Evolutionary conservation across 2,329 filamentous ascomycete species (phyloP).

Genomic region (Coniochaeta sp.): DNA sequence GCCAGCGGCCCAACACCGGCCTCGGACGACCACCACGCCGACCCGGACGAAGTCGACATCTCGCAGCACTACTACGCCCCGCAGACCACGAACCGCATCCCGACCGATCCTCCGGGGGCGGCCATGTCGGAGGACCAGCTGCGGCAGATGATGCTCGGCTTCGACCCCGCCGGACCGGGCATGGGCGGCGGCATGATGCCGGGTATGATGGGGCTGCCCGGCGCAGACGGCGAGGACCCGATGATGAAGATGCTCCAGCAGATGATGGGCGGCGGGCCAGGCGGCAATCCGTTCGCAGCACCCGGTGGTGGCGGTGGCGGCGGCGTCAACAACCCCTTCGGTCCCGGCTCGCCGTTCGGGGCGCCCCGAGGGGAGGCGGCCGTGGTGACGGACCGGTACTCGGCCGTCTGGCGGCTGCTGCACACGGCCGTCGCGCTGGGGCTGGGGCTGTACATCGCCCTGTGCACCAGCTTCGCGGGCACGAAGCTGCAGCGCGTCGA

Average conservation of each 20-base stretch:
- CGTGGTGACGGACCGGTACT: conserved; percentile 25
- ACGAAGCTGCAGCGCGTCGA: conserved; percentile 51
- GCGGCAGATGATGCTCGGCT: conserved; percentile 56
- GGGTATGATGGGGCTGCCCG: conserved; percentile 16
- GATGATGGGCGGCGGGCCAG: conserved; percentile 39
- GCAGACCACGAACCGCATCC: conserved; percentile 30
- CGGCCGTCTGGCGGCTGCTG: conserved; percentile 61
- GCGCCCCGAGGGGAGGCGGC: conserved; percentile 18
- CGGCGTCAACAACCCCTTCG: conserved; percentile 24
- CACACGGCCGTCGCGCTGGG: conserved; percentile 65
- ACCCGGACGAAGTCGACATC: conserved; percentile 73
- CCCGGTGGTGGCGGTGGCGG: too few relatives aligned
- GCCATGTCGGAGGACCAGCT: conserved; percentile 50
- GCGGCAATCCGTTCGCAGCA: conserved; percentile 2
- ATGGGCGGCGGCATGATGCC: conserved; percentile 4
- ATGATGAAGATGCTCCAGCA: conserved; percentile 72
- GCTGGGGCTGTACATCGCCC: conserved; percentile 62
- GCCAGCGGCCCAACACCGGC: conserved; percentile 18
- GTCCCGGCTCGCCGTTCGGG: conserved; percentile 3
- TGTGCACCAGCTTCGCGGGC: conserved; percentile 62
- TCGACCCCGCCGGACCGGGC: conserved; percentile 28
- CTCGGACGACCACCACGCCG: conserved; percentile 33
- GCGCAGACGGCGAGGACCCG: conserved; percentile 42
- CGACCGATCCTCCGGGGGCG: conserved; percentile 11
- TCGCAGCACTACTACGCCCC: conserved; percentile 65